These are phyloP conservation scores for Mortierella sp. DNA, from an alignment of 371 early-diverging fungal species.

Conservation along the genomic window DNA sequence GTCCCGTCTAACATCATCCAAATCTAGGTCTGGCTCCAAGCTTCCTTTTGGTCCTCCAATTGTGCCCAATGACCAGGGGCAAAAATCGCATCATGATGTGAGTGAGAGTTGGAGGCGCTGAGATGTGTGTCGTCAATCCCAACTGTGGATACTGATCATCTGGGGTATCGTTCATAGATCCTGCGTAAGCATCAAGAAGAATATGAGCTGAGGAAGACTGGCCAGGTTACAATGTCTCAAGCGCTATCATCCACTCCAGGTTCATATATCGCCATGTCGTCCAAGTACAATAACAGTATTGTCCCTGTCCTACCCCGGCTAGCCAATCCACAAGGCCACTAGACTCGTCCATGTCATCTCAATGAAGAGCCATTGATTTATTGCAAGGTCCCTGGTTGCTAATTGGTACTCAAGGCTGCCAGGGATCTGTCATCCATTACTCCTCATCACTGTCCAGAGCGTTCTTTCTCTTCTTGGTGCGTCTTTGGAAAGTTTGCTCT, in stretches of 20 bases:
- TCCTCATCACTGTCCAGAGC: slow-evolving; percentile 53
- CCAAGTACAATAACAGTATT: slow-evolving; percentile 38
- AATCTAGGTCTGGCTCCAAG: slow-evolving; percentile 4
- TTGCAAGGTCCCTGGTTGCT: too few relatives aligned
- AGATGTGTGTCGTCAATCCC: neutral
- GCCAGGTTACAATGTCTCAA: slow-evolving; percentile 22
- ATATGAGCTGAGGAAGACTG: slow-evolving; percentile 31
- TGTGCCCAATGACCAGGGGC: slow-evolving; percentile 27
- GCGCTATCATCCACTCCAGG: slow-evolving; percentile 37
- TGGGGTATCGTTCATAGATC: slow-evolving; percentile 18
- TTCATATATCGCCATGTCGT: slow-evolving; percentile 34
- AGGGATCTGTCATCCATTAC: slow-evolving; percentile 8
- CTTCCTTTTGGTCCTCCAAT: slow-evolving; percentile 48
- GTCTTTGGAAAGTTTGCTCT: slow-evolving; percentile 48
- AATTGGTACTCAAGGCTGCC: too few relatives aligned
- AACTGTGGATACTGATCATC: neutral
- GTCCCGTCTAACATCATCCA: too few relatives aligned
- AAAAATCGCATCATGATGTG: slow-evolving; percentile 51
- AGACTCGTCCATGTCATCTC: too few relatives aligned
- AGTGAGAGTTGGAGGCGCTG: neutral
- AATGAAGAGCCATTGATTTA: too few relatives aligned
- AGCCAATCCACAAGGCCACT: slow-evolving; percentile 14
- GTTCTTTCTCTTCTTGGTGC: slow-evolving; percentile 52
- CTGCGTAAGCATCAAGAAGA: slow-evolving; percentile 50
- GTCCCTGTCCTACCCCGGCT: slow-evolving; percentile 43